Evolutionary conservation across 768 basidiomycete species (phyloP).

Genomic region (Tulasnella sp.): DNA sequence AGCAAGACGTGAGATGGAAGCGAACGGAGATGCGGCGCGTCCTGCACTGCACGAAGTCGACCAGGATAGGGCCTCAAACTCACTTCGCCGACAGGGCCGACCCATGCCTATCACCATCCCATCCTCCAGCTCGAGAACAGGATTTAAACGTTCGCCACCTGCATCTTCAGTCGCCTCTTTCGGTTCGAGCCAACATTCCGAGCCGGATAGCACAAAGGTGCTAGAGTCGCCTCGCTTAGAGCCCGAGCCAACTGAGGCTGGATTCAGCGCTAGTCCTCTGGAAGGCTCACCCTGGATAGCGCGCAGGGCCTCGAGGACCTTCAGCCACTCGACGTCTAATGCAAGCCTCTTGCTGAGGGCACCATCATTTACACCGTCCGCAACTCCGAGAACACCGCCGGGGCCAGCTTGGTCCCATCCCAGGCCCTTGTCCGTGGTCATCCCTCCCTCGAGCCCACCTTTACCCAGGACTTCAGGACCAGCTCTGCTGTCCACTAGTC

Average conservation of each 20-base stretch:
- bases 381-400: slow-evolving; percentile 1
- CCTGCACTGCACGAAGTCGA: not conserved
- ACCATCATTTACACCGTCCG: not conserved
- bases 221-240: slow-evolving; percentile 41
- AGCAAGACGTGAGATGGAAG: slow-evolving; percentile 18
- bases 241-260: slow-evolving; percentile 48
- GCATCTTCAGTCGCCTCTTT: slow-evolving; percentile 18
- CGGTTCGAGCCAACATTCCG: not conserved
- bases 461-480: not conserved
- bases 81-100: slow-evolving; percentile 10
- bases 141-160: not conserved
- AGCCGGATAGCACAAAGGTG: slow-evolving; percentile 33
- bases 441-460: not conserved
- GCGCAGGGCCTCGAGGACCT: not conserved
- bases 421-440: not conserved
- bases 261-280: slow-evolving; percentile 27
- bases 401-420: slow-evolving; percentile 1
- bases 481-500: not conserved
- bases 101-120: slow-evolving; percentile 12
- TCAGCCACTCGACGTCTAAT: not conserved
- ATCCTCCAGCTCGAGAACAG: slow-evolving; percentile 14
- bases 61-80: no score
- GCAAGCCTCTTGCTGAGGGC: not conserved
- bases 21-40: slow-evolving; percentile 7
- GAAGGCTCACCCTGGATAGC: slow-evolving; percentile 13